Base-by-base conservation (phyloP, 2,329 filamentous ascomycete species). In the Sclerotinia nivalis region DNA sequence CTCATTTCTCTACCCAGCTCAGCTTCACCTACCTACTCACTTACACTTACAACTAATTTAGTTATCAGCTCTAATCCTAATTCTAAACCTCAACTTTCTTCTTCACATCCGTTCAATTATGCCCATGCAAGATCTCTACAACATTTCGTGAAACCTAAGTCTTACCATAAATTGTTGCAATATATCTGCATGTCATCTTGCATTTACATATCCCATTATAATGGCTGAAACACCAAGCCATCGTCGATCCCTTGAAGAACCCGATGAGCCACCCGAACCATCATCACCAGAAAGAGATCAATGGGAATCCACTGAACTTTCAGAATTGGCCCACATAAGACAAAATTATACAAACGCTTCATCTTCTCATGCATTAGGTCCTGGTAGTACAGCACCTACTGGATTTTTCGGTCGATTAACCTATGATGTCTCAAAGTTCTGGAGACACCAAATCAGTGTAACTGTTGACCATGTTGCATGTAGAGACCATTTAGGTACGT, bases 401-500 rank as follows among this genome's bases (percentile, higher is more conserved):
- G 73, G 68, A 13, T 28, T 74, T 56, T 43, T 72, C 18, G 74
- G 69, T 69, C 71, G 68, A 66, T 62, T 75, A 60, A 69, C 58
- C 18, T 75, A 74, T 60, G 68, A 54, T 49, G 37, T 77, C 50
- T 74, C 75, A 40, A 80, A 75, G 64, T 83, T 84, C 71, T 88
- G 86, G 85, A 78, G 78, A 54, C 79, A 80, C 37, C 81, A 88
- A 71, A 77, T 88, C 62, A 82, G 80, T 66, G 77, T 87, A 9
- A 79, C 81, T 5, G 85, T 88, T 22, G 82, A 84, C 20, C 83
- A 84, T 71, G 80, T 81, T 40, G 77, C 81, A 61, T 83, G 83
- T 73, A 80, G 86, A 77, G 86, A 88, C 75, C 85, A 88, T 78
- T 74, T 89, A 55, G 86, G 86, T 87, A 81, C 68, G 82, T 72